phyloP scores from a whole-genome alignment of 108 stramenopile genomes.

The Pelagomonas calceolata region DNA sequence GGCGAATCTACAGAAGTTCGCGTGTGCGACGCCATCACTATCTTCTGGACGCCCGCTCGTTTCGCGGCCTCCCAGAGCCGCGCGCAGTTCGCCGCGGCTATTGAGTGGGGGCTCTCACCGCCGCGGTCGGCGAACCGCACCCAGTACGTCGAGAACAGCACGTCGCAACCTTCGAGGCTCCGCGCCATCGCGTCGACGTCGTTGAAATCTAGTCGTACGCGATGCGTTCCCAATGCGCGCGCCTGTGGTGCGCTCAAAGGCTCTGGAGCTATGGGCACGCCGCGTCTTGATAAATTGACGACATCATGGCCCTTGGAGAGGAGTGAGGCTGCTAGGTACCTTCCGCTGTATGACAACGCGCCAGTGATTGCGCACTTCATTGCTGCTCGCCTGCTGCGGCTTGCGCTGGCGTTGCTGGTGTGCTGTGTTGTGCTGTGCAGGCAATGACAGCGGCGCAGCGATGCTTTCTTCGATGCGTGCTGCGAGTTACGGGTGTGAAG shows the following conservation, averaged over 20 bases:
- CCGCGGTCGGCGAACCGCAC: slow-evolving; percentile 1
- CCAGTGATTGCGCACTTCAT: slow-evolving; percentile 3
- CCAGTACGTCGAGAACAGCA: slow-evolving; percentile 7
- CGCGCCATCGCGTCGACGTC: neutral
- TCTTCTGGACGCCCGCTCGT: neutral
- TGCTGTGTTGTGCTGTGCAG: too few species aligned
- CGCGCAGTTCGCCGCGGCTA: neutral
- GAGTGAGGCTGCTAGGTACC: neutral
- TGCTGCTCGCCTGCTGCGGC: too few species aligned
- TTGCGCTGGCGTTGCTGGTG: too few species aligned
- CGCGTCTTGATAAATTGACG: neutral
- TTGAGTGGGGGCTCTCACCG: neutral
- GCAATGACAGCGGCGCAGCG: too few species aligned
- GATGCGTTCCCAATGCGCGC: neutral
- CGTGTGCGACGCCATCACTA: slow-evolving; percentile 5
- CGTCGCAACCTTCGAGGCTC: slow-evolving; percentile 4
- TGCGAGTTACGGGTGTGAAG: too few species aligned
- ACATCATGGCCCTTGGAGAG: neutral
- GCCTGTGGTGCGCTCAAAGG: neutral
- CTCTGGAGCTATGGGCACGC: neutral
- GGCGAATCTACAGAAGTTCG: neutral
- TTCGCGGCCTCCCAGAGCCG: neutral
- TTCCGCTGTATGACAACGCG: slow-evolving; percentile 7
- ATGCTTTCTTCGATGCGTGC: too few species aligned
- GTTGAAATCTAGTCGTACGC: neutral